These are phyloP conservation scores for Stagonosporopsis rhizophila DNA, from an alignment of 2,329 filamentous ascomycete genomes.

Conservation along the genomic window DNA sequence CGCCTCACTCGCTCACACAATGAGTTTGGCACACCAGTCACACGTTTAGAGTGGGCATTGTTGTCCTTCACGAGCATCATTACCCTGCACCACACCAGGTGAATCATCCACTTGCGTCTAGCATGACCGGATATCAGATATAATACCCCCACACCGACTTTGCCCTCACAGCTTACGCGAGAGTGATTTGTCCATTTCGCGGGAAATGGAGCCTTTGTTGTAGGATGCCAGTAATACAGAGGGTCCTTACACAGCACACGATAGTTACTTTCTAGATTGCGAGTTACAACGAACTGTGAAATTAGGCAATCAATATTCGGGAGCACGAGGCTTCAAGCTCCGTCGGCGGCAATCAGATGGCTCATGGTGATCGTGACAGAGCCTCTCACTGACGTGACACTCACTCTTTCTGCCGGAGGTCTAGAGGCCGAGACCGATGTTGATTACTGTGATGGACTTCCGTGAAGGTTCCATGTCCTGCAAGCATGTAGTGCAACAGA, in stretches of 20 bases:
- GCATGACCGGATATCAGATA: neutral
- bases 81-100: neutral
- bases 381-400: conserved; percentile 11
- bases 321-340: neutral
- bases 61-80: neutral
- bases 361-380: neutral
- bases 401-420: conserved; percentile 3
- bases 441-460: conserved; percentile 13
- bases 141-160: neutral
- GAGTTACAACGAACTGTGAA: neutral
- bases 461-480: conserved; percentile 14
- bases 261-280: neutral
- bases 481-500: conserved; percentile 18
- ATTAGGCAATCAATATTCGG: neutral
- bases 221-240: neutral
- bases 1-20: neutral
- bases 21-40: neutral
- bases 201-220: neutral
- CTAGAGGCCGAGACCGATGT: conserved; percentile 16
- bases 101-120: neutral
- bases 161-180: neutral
- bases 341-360: neutral
- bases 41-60: neutral
- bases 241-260: neutral
- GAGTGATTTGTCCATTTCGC: neutral